Evolutionary conservation across 75 land plant species (phyloP), one percentile per base, ranked within the genome.

Genomic region (Chamaecyparis obtusa): DNA sequence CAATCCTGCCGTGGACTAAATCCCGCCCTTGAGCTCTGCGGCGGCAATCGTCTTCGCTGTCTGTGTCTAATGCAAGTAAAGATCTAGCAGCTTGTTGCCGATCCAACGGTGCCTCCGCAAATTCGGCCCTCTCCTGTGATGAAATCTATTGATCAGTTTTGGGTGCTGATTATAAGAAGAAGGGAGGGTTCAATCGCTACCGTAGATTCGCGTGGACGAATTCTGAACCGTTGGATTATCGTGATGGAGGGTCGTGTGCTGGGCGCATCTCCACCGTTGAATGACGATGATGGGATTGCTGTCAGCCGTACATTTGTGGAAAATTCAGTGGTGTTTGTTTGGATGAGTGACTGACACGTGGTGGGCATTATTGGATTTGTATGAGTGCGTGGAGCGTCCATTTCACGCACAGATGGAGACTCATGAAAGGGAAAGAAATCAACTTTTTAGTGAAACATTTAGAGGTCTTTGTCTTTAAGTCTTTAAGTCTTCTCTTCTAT

Each of bases 261-360:
- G 71, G 85, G 17, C 11, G 5, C 57, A 60, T 84, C 85, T 32
- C 67, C 39, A 84, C 72, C 71, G 71, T 41, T 84, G 5, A 74
- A n/a, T 81, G 24, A 81, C 32, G 83, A 78, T 81, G 16, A 27
- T 81, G 83, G 13, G 48, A 10, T 27, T 46, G 83, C 17, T 78
- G 2, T 9, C 44, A 37, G n/a, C 27, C 81, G 83, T 46, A 44
- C 32, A 81, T 3, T n/a, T 3, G 83, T 46, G 46, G 51, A 43
- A 44, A 17, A 27, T 3, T 81, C 24, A 1, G 32, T 81, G 30
- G 37, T 39, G 21, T 77, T 36, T 10, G 83, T 46, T 11, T 81
- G 83, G 49, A 44, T n/a, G 30, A 27, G 14, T n/a, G 30, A 13
- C n/a, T 81, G 83, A 81, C 83, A 81, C 83, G 51, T 81, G 83